Evolutionary conservation across 768 basidiomycete genomes (phyloP).

Genomic region (Mrakia gelida): DNA sequence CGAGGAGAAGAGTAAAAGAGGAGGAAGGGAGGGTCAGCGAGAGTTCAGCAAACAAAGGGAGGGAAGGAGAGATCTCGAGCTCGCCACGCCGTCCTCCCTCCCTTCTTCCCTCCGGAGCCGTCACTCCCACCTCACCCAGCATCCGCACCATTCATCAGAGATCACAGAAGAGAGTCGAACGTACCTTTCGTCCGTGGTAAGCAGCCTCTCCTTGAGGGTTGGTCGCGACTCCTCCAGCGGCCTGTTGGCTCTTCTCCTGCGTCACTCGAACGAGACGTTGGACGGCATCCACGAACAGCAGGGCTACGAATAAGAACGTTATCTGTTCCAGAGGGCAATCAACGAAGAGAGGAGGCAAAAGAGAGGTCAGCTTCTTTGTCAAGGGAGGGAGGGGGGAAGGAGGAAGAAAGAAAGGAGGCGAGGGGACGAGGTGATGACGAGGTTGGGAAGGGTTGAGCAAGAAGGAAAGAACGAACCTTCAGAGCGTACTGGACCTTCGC

Average conservation of each 20-base stretch:
- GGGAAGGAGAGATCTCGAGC: not conserved
- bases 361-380: not conserved
- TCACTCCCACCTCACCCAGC: not conserved
- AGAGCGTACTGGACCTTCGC: slow-evolving; percentile 36
- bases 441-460: not conserved
- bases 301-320: slow-evolving; percentile 61
- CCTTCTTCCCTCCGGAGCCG: not conserved
- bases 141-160: not conserved
- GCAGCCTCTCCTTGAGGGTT: slow-evolving; percentile 24
- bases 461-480: slow-evolving; percentile 35
- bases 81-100: not conserved
- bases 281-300: slow-evolving; percentile 85
- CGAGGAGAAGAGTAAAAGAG: not conserved
- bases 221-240: not conserved
- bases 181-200: slow-evolving; percentile 28
- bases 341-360: not conserved
- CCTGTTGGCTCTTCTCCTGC: slow-evolving; percentile 37
- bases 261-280: slow-evolving; percentile 75
- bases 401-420: not conserved
- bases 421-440: not conserved
- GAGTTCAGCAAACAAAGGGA: not conserved
- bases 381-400: not conserved
- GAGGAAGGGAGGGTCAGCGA: not conserved
- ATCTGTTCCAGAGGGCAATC: not conserved
- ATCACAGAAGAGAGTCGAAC: not conserved